Percentiles rank a stretch among this genome's conserved stretches.
These are phyloP conservation scores for Nepenthes alata DNA, from an alignment of 179 eudicot species.

Conservation along the genomic window DNA sequence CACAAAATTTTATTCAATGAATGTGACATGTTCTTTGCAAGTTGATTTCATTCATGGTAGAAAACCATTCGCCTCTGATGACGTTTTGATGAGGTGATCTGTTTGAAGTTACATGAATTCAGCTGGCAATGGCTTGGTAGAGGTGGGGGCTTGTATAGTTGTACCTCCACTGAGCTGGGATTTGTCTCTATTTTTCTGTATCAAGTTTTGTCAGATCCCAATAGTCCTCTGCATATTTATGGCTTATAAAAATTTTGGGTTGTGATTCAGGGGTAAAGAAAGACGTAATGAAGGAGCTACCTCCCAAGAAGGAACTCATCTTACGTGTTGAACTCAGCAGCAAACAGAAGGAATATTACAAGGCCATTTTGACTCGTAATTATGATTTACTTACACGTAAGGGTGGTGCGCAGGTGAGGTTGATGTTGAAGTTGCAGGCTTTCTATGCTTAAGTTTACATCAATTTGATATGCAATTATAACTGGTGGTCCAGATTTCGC, in stretches of 20 bases:
- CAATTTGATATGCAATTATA: not conserved
- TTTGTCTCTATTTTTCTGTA: too few relatives aligned
- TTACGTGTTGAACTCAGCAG: constrained; percentile 87
- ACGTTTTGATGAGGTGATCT: too few relatives aligned
- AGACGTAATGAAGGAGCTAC: constrained; percentile 91
- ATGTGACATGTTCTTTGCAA: too few relatives aligned
- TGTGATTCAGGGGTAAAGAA: constrained; percentile 79
- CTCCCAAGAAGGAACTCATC: constrained; percentile 96
- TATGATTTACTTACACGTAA: constrained; percentile 82
- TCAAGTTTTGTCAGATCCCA: too few relatives aligned
- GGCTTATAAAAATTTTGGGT: not conserved
- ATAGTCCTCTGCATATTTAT: too few relatives aligned
- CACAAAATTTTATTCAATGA: too few relatives aligned
- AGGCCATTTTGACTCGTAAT: constrained; percentile 93
- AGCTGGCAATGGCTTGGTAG: too few relatives aligned
- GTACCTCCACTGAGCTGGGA: too few relatives aligned
- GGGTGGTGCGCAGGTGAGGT: constrained; percentile 86
- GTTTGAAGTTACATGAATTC: too few relatives aligned
- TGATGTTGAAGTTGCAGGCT: constrained; percentile 1
- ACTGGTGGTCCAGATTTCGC: constrained; percentile 47
- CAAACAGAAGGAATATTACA: constrained; percentile 94
- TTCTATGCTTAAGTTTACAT: constrained; percentile 3
- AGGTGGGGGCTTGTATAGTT: too few relatives aligned
- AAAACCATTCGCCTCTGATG: too few relatives aligned
- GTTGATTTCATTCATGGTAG: too few relatives aligned